Evolutionary conservation across 768 basidiomycete genomes (phyloP).

Genomic region (Austroboletus eburneus): DNA sequence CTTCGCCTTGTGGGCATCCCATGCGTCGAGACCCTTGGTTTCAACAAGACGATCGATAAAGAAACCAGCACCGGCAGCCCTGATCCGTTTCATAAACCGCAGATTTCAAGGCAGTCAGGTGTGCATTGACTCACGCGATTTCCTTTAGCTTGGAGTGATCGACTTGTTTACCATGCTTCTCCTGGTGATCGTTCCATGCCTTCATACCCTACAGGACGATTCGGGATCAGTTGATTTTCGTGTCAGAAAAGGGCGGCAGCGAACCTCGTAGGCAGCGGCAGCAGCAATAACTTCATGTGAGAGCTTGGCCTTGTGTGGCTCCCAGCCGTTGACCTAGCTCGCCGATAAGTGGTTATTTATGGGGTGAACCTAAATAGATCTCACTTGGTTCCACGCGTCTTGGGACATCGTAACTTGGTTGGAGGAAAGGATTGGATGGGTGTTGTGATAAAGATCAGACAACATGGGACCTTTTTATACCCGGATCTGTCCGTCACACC

Average conservation of each 20-base stretch:
- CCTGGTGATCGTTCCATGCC: slow-evolving; percentile 54
- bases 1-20: slow-evolving; percentile 44
- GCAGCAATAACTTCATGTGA: slow-evolving; percentile 66
- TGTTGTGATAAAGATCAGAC: slow-evolving; percentile 10
- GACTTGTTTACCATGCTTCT: slow-evolving; percentile 43
- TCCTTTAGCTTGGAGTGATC: slow-evolving; percentile 57
- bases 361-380: neutral
- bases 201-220: slow-evolving; percentile 56
- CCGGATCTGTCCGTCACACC: neutral
- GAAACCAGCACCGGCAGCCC: slow-evolving; percentile 53
- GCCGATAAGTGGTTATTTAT: too few relatives aligned
- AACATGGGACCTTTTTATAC: slow-evolving; percentile 15
- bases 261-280: slow-evolving; percentile 62
- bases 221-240: neutral
- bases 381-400: slow-evolving; percentile 19
- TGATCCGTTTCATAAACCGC: slow-evolving; percentile 12
- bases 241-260: neutral
- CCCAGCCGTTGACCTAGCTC: slow-evolving; percentile 5
- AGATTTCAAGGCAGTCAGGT: slow-evolving; percentile 1
- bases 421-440: neutral
- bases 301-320: slow-evolving; percentile 52
- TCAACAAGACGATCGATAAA: slow-evolving; percentile 54
- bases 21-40: slow-evolving; percentile 52
- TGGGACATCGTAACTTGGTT: slow-evolving; percentile 10
- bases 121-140: slow-evolving; percentile 36